Evolutionary conservation across 345 rosid genomes (phyloP).

Genomic region (Gossypium australe): DNA sequence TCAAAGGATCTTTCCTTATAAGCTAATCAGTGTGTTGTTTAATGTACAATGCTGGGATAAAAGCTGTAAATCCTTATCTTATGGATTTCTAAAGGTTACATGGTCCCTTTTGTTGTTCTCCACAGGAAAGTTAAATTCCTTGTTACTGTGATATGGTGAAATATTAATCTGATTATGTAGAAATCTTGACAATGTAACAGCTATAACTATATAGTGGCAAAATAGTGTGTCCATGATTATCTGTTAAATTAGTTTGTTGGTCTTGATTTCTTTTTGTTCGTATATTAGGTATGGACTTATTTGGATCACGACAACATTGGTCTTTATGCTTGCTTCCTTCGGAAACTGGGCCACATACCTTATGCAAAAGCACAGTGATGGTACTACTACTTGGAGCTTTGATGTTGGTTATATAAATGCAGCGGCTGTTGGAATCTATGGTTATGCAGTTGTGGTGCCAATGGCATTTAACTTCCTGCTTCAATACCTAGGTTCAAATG

Average conservation of each 20-base stretch:
- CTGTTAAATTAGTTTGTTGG: not conserved
- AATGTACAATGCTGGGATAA: slow-evolving; percentile 1
- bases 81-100: not conserved
- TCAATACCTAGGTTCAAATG: slow-evolving; percentile 68
- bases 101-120: not conserved
- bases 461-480: slow-evolving; percentile 80
- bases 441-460: slow-evolving; percentile 74
- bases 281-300: slow-evolving; percentile 73
- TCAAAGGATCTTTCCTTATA: slow-evolving; percentile 5
- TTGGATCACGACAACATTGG: slow-evolving; percentile 89
- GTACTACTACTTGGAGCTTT: slow-evolving; percentile 65
- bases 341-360: slow-evolving; percentile 92
- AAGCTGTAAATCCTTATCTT: not conserved
- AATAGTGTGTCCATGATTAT: not conserved
- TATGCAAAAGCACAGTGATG: slow-evolving; percentile 46
- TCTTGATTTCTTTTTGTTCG: slow-evolving; percentile 2
- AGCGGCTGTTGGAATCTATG: slow-evolving; percentile 62
- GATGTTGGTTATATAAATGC: slow-evolving; percentile 77
- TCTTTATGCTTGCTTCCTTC: slow-evolving; percentile 69
- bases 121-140: not conserved
- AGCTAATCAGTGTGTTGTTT: not conserved
- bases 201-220: not conserved
- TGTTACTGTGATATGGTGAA: not conserved
- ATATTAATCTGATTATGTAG: not conserved
- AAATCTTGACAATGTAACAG: not conserved